A percentile compares a stretch with the other conserved stretches of the same genome.
These are phyloP conservation scores for Nematocida sp. DNA, from an alignment of 371 early-diverging fungal species.

Conservation along the genomic window DNA sequence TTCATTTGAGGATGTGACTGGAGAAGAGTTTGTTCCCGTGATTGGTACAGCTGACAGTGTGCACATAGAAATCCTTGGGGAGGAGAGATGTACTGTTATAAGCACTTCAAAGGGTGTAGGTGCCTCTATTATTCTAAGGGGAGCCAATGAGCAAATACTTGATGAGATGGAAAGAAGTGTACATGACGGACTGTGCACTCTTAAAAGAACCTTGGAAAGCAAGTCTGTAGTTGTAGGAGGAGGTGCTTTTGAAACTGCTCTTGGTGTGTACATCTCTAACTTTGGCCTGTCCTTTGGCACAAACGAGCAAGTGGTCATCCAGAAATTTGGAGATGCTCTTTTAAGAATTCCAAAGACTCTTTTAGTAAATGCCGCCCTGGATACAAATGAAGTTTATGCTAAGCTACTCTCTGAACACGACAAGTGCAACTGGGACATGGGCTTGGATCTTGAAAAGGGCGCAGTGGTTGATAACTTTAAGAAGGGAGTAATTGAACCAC, in stretches of 20 bases:
- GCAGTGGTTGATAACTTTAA: slow-evolving; percentile 85
- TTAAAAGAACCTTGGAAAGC: slow-evolving; percentile 93
- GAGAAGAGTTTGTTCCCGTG: slow-evolving; percentile 88
- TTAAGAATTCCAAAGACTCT: slow-evolving; percentile 93
- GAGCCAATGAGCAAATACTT: slow-evolving; percentile 90
- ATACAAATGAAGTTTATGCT: slow-evolving; percentile 89
- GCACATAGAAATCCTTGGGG: slow-evolving; percentile 71
- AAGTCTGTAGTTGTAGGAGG: slow-evolving; percentile 96
- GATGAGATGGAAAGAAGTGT: slow-evolving; percentile 98
- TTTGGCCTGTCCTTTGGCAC: slow-evolving; percentile 85
- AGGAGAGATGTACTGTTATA: slow-evolving; percentile 92
- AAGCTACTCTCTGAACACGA: slow-evolving; percentile 88
- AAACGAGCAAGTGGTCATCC: slow-evolving; percentile 91
- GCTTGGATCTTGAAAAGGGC: slow-evolving; percentile 89
- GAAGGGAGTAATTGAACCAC: slow-evolving; percentile 96
- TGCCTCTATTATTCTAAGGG: slow-evolving; percentile 89
- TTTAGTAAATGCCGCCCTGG: slow-evolving; percentile 95
- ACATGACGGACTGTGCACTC: slow-evolving; percentile 91
- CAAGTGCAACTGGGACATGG: slow-evolving; percentile 72
- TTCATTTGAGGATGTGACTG: slow-evolving; percentile 92
- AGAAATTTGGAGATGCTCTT: slow-evolving; percentile 91
- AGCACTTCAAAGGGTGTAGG: slow-evolving; percentile 76
- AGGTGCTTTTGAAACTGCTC: slow-evolving; percentile 93
- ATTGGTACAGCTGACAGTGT: slow-evolving; percentile 91
- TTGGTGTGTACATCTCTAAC: slow-evolving; percentile 93